A percentile compares a stretch with the other conserved stretches of the same genome.
These are phyloP conservation scores for Diaporthe sp. DNA, from an alignment of 2,329 filamentous ascomycete genomes.

Conservation along the genomic window DNA sequence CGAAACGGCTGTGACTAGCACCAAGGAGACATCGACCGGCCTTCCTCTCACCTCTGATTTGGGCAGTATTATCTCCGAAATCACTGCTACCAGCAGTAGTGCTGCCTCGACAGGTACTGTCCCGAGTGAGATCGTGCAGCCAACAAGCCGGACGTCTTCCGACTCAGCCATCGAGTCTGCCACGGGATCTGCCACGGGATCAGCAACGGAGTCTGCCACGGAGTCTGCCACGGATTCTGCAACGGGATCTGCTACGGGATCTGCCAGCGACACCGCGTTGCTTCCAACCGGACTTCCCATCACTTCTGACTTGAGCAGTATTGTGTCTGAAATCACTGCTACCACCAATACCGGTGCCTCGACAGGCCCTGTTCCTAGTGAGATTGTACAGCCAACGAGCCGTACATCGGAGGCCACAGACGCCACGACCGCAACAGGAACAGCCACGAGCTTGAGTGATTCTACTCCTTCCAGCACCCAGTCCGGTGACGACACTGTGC, in stretches of 20 bases:
- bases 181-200: neutral
- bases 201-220: neutral
- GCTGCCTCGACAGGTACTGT: neutral
- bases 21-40: neutral
- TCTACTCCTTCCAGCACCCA: constrained; percentile 5
- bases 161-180: neutral
- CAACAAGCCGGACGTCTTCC: constrained; percentile 10
- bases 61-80: neutral
- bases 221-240: neutral
- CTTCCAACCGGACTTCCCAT: constrained; percentile 9
- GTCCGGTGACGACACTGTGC: constrained; percentile 7
- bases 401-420: constrained; percentile 6
- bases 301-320: neutral
- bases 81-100: neutral
- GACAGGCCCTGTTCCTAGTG: neutral
- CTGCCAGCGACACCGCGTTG: neutral
- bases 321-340: constrained; percentile 1
- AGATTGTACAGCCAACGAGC: neutral
- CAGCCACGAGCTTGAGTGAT: neutral
- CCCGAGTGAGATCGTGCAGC: neutral
- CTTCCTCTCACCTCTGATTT: constrained; percentile 10
- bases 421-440: neutral
- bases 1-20: neutral
- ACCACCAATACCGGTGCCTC: neutral
- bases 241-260: constrained; percentile 1